Evolutionary conservation across 2,329 filamentous ascomycete species (phyloP).

Genomic region (Pestalotiopsis sp.): DNA sequence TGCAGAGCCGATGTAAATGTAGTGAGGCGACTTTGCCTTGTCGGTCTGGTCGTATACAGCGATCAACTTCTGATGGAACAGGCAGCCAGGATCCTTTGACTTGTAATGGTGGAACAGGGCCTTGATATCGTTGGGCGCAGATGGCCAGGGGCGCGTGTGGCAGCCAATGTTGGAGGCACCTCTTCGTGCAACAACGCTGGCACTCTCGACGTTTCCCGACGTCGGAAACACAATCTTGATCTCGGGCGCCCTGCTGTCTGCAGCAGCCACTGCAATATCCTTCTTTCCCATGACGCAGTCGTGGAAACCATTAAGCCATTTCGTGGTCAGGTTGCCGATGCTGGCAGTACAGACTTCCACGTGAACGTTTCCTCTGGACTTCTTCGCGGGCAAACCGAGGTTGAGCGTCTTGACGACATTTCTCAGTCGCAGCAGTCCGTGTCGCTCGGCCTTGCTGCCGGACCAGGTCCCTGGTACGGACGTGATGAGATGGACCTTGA

Average conservation of each 20-base stretch:
- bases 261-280: neutral
- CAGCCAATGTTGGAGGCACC: slow-evolving; percentile 26
- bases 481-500: slow-evolving; percentile 25
- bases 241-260: neutral
- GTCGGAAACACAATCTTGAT: neutral
- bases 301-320: slow-evolving; percentile 25
- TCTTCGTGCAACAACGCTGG: slow-evolving; percentile 10
- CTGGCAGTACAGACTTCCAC: slow-evolving; percentile 26
- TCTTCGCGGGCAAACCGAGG: slow-evolving; percentile 16
- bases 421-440: slow-evolving; percentile 25
- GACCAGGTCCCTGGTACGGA: slow-evolving; percentile 23
- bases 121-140: slow-evolving; percentile 20
- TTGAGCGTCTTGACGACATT: slow-evolving; percentile 17
- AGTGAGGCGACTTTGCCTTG: slow-evolving; percentile 18
- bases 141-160: slow-evolving; percentile 24
- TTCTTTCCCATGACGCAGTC: slow-evolving; percentile 22
- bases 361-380: slow-evolving; percentile 16
- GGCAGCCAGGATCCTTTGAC: slow-evolving; percentile 25
- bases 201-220: neutral
- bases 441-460: slow-evolving; percentile 21
- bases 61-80: slow-evolving; percentile 28
- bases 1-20: slow-evolving; percentile 28
- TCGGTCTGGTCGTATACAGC: slow-evolving; percentile 21
- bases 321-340: slow-evolving; percentile 23
- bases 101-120: slow-evolving; percentile 25